Base-by-base conservation (phyloP, 352 stramenopile genomes). In the Pythium plurisporium region DNA sequence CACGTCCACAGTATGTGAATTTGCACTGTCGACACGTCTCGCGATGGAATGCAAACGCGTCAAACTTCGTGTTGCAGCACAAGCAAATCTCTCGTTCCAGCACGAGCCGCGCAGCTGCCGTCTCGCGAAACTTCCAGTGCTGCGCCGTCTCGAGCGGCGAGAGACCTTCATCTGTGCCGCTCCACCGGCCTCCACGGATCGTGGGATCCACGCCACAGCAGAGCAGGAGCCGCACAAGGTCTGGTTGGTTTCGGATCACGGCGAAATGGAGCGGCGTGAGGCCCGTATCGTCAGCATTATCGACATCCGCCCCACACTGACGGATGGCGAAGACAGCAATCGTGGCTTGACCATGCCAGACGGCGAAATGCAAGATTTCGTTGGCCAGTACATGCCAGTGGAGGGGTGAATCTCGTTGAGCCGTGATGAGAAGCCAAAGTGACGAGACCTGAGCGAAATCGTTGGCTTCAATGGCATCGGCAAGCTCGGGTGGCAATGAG, bases 181-280 rank as follows among this genome's bases (percentile, higher is more conserved):
- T 70, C 68, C 74, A 79, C 10, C 55, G 55, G 4, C 78, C 78
- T 4, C 75, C 72, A n/a, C 46, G 34, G 4, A 60, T 25, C 0
- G 40, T 37, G 15, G 64, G 50, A 55, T 81, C 67, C 4, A 78
- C 82, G 11, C 82, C 82, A 31, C 70, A 70, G 19, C 51, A 67
- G 26, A 92, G 70, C 20, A 95, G 61, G 20, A 92, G 38, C 14
- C 85, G 85, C 22, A 88, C 67, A 49, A 88, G 61, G 41, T 95
- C 82, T 1, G 82, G 82, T 23, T 92, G 73, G 46, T 95, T 92
- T 10, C 74, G 78, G 29, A 92, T 72, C 22, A 87, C 78, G 27
- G 69, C 77, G 57, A 92, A 91, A 62, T 95, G 85, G 26, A 95
- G 58, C 17, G 85, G 85, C 3, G 73, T 91, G 30, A 95, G 66